phyloP scores from a whole-genome alignment of 306 rosid species.

The Rubus parviflorus region DNA sequence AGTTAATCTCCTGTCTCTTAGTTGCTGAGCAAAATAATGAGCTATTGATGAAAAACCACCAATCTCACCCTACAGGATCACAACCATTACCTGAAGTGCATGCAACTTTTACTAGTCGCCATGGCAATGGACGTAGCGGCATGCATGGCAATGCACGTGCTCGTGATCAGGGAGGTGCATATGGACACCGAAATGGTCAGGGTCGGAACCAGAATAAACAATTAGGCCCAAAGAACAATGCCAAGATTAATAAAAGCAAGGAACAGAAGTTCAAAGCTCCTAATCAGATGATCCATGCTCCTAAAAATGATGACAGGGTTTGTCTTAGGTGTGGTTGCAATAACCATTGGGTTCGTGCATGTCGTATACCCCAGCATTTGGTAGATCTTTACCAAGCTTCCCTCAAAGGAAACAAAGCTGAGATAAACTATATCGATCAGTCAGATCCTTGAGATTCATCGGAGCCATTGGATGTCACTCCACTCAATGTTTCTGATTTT shows the following conservation, averaged over 20 bases:
- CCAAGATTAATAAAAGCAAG: not conserved
- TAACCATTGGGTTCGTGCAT: not conserved
- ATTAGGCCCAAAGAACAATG: not conserved
- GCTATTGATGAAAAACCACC: not conserved
- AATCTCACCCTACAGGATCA: not conserved
- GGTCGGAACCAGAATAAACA: not conserved
- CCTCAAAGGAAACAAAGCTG: too few relatives aligned
- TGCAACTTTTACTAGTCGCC: not conserved
- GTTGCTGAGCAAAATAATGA: slow-evolving; percentile 3
- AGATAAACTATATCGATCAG: too few relatives aligned
- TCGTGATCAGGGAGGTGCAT: not conserved
- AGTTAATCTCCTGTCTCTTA: not conserved
- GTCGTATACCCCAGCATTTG: not conserved
- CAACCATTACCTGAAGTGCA: not conserved
- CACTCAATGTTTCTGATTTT: too few relatives aligned
- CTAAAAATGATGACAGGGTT: not conserved
- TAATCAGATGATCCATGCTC: not conserved
- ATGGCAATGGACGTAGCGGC: not conserved
- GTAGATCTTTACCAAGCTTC: not conserved
- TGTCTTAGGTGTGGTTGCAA: not conserved
- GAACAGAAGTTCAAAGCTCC: not conserved
- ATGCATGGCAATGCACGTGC: not conserved
- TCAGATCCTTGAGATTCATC: too few relatives aligned
- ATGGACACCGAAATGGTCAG: not conserved
- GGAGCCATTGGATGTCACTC: too few relatives aligned